Conservation (phyloP, 2,329 filamentous ascomycete genomes). For the Atkinsonella texensis region DNA sequence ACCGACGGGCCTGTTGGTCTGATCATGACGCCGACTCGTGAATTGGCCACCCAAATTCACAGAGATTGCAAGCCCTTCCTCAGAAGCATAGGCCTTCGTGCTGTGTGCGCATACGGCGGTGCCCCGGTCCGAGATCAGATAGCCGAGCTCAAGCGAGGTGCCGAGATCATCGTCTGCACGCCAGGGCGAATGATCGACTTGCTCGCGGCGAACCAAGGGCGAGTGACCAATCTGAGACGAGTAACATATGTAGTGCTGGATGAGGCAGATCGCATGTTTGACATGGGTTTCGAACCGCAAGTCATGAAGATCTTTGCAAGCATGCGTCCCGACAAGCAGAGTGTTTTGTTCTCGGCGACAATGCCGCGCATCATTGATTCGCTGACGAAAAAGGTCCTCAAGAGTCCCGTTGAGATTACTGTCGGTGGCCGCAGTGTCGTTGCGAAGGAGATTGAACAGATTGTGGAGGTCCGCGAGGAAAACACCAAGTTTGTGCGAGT, state of each 20-base stretch:
- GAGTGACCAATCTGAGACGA: slow-evolving; percentile 79
- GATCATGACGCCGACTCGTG: slow-evolving; percentile 88
- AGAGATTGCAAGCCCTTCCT: slow-evolving; percentile 90
- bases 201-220: slow-evolving; percentile 82
- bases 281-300: slow-evolving; percentile 98
- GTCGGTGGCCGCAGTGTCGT: slow-evolving; percentile 81
- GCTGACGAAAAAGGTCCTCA: slow-evolving; percentile 76
- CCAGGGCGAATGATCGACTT: slow-evolving; percentile 94
- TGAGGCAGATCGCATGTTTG: slow-evolving; percentile 97
- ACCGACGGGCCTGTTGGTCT: slow-evolving; percentile 80
- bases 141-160: slow-evolving; percentile 86
- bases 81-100: slow-evolving; percentile 71
- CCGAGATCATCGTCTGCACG: slow-evolving; percentile 90
- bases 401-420: slow-evolving; percentile 77
- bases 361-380: slow-evolving; percentile 91
- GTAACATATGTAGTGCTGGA: slow-evolving; percentile 93
- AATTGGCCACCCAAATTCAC: slow-evolving; percentile 88
- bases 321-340: slow-evolving; percentile 84
- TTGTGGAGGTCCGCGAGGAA: slow-evolving; percentile 79
- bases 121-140: slow-evolving; percentile 97
- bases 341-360: slow-evolving; percentile 90
- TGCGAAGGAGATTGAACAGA: slow-evolving; percentile 85
- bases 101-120: slow-evolving; percentile 88
- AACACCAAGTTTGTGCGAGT: slow-evolving; percentile 73
- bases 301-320: slow-evolving; percentile 94